Percentiles rank a stretch among this genome's conserved stretches.
Evolutionary conservation across 2,329 filamentous ascomycete genomes (phyloP).

Genomic region (Graphiopsis chlorocephala): DNA sequence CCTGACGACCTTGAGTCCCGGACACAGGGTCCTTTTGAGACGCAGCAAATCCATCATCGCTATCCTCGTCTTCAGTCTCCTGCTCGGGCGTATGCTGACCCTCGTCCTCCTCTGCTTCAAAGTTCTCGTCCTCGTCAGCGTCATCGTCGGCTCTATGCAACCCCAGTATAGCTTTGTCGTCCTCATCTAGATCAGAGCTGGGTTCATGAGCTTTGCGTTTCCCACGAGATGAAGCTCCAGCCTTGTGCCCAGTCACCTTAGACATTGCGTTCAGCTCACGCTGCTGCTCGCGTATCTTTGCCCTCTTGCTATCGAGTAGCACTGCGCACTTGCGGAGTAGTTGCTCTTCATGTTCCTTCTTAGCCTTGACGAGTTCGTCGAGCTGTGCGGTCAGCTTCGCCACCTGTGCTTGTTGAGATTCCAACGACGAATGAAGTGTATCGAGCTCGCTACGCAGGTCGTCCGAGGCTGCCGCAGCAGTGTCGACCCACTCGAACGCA

Average conservation of each 20-base stretch:
- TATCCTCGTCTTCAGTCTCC: slow-evolving; percentile 28
- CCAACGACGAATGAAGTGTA: slow-evolving; percentile 34
- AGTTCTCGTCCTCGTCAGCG: slow-evolving; percentile 46
- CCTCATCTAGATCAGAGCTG: slow-evolving; percentile 35
- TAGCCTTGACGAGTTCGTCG: slow-evolving; percentile 63
- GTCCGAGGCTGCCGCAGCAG: slow-evolving; percentile 53
- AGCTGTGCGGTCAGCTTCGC: slow-evolving; percentile 61
- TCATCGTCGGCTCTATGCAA: slow-evolving; percentile 28
- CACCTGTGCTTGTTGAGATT: slow-evolving; percentile 55
- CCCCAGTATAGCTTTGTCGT: slow-evolving; percentile 32
- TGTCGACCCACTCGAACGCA: slow-evolving; percentile 68
- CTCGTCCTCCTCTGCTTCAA: slow-evolving; percentile 37
- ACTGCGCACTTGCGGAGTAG: slow-evolving; percentile 68
- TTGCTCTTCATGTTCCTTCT: slow-evolving; percentile 63
- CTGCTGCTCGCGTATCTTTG: slow-evolving; percentile 69
- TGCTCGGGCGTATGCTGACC: slow-evolving; percentile 30
- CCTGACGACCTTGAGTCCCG: not conserved
- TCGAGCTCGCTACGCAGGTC: slow-evolving; percentile 38
- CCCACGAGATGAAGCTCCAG: slow-evolving; percentile 28
- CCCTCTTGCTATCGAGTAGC: slow-evolving; percentile 75
- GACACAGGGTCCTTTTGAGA: not conserved
- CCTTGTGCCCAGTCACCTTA: slow-evolving; percentile 18
- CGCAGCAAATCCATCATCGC: slow-evolving; percentile 21
- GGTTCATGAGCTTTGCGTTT: slow-evolving; percentile 43
- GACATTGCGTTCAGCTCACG: slow-evolving; percentile 12